A percentile compares a stretch with the other conserved stretches of the same genome.
Evolutionary conservation across 2,329 filamentous ascomycete species (phyloP).

Genomic region (Pseudogymnoascus sp.): DNA sequence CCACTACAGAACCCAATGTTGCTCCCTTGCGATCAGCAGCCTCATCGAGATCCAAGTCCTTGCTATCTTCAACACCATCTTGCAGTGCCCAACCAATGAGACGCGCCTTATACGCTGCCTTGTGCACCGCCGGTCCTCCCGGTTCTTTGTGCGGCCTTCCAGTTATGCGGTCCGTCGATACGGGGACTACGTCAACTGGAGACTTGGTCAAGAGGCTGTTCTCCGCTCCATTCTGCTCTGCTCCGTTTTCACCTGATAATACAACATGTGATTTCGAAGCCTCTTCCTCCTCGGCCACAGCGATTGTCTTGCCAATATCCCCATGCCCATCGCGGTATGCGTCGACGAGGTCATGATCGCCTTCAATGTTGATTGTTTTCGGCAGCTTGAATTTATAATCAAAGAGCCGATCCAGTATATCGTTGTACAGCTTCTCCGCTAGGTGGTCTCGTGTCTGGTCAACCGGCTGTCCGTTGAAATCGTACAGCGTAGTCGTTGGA

Average conservation of each 20-base stretch:
- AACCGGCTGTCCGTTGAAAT: constrained; percentile 69
- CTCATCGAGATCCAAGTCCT: constrained; percentile 63
- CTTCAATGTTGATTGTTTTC: constrained; percentile 65
- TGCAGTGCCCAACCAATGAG: constrained; percentile 77
- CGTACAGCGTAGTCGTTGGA: constrained; percentile 80
- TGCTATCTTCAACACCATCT: constrained; percentile 51
- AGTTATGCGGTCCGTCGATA: constrained; percentile 61
- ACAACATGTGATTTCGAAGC: constrained; percentile 47
- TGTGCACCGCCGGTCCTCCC: constrained; percentile 59
- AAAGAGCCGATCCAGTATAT: constrained; percentile 85
- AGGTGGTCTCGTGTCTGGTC: constrained; percentile 70
- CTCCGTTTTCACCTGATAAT: neutral
- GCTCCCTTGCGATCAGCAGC: constrained; percentile 56
- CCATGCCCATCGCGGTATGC: constrained; percentile 69
- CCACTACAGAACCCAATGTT: constrained; percentile 83
- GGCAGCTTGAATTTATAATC: constrained; percentile 76
- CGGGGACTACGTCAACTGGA: constrained; percentile 48
- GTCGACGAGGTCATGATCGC: constrained; percentile 73
- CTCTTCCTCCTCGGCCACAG: constrained; percentile 62
- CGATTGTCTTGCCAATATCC: constrained; percentile 64
- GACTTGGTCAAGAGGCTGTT: constrained; percentile 15
- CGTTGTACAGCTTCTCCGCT: constrained; percentile 89
- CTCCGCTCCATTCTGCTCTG: constrained; percentile 10
- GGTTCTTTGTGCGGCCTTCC: constrained; percentile 65
- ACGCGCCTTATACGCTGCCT: constrained; percentile 69